A percentile compares a stretch with the other conserved stretches of the same genome.
Conservation (phyloP, 768 basidiomycete species). For the Cystobasidiopsis lactophilus region DNA sequence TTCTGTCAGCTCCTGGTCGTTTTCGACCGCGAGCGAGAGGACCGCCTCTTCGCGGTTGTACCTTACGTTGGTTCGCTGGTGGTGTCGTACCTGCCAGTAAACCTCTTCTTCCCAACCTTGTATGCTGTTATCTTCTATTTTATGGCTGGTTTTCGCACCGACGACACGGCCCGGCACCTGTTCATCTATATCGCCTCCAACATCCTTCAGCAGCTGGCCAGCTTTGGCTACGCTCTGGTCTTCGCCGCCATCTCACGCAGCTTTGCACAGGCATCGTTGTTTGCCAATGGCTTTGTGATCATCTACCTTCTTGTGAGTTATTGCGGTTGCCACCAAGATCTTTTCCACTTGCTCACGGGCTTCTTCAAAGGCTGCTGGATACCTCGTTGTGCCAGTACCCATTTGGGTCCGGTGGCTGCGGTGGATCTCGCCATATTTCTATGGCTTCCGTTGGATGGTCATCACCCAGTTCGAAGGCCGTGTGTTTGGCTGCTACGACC, state of each 20-base stretch:
- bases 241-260: slow-evolving; percentile 21
- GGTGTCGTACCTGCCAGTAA: slow-evolving; percentile 26
- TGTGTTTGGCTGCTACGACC: slow-evolving; percentile 22
- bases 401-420: slow-evolving; percentile 24
- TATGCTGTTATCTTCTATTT: slow-evolving; percentile 24
- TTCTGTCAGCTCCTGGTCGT: slow-evolving; percentile 27
- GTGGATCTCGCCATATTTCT: slow-evolving; percentile 29
- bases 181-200: background rate
- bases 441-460: slow-evolving; percentile 26
- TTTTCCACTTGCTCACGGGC: slow-evolving; percentile 10
- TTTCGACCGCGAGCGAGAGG: slow-evolving; percentile 32
- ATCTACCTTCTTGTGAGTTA: too few relatives aligned
- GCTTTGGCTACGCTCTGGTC: slow-evolving; percentile 21
- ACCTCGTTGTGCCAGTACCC: slow-evolving; percentile 10
- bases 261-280: slow-evolving; percentile 24
- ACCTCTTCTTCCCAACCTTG: slow-evolving; percentile 22
- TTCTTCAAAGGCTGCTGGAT: slow-evolving; percentile 17
- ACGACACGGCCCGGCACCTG: slow-evolving; percentile 26
- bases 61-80: slow-evolving; percentile 28
- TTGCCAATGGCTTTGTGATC: slow-evolving; percentile 16
- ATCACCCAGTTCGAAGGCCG: slow-evolving; percentile 28
- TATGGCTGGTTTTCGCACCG: slow-evolving; percentile 24
- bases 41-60: slow-evolving; percentile 20
- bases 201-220: slow-evolving; percentile 13
- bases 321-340: background rate